Evolutionary conservation across 2,329 filamentous ascomycete species (phyloP).

Genomic region (Verticillium tricorpus): DNA sequence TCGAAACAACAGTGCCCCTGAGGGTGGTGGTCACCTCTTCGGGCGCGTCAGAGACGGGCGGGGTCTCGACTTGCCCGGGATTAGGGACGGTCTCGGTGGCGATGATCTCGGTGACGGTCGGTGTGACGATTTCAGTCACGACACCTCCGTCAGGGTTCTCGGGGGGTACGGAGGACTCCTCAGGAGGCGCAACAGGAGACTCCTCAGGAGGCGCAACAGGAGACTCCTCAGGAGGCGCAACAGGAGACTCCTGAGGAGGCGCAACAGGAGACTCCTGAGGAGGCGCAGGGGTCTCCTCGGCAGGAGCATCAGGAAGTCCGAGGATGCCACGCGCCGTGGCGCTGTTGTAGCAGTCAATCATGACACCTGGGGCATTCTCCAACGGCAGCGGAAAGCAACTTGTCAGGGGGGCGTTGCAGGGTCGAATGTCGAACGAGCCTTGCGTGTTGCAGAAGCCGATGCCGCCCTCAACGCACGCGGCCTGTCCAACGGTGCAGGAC

Average conservation of each 20-base stretch:
- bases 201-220: background rate
- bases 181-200: background rate
- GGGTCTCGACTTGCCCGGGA: conserved; percentile 1
- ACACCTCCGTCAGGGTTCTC: background rate
- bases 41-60: background rate
- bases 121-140: conserved; percentile 6
- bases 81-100: conserved; percentile 10
- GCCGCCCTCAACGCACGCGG: conserved; percentile 48
- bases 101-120: conserved; percentile 5
- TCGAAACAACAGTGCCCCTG: conserved; percentile 9
- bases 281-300: conserved; percentile 8
- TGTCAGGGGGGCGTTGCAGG: conserved; percentile 25
- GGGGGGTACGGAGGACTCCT: background rate
- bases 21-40: conserved; percentile 5
- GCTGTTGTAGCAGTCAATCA: conserved; percentile 41
- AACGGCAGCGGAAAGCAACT: conserved; percentile 53
- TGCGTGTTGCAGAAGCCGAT: conserved; percentile 38
- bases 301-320: conserved; percentile 18
- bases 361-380: conserved; percentile 40
- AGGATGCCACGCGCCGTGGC: conserved; percentile 37
- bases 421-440: conserved; percentile 36
- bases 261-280: background rate
- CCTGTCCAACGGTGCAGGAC: conserved; percentile 40
- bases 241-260: background rate
- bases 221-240: background rate